These are phyloP conservation scores for Coemansia sp. DNA, from an alignment of 192 early-diverging fungal genomes.

Conservation along the genomic window DNA sequence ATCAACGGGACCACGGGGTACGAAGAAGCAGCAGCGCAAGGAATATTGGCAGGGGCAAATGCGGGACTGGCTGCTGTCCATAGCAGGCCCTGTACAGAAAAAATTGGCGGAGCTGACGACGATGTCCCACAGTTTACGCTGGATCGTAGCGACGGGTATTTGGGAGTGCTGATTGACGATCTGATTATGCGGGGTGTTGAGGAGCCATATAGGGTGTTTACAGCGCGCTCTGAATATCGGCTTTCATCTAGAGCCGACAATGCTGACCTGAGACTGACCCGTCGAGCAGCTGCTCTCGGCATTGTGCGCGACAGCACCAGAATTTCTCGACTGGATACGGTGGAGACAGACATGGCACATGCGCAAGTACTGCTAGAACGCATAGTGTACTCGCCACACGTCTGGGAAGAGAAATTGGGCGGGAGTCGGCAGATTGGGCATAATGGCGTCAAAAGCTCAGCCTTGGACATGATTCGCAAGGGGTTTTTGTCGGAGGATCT, in stretches of 20 bases:
- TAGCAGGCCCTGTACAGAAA: background rate
- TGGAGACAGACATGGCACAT: constrained; percentile 50
- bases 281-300: constrained; percentile 61
- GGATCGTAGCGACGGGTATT: constrained; percentile 74
- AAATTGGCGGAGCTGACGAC: background rate
- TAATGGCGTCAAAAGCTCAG: constrained; percentile 44
- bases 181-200: constrained; percentile 77
- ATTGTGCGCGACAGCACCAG: constrained; percentile 51
- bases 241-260: constrained; percentile 73
- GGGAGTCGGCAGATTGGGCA: constrained; percentile 24
- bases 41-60: constrained; percentile 75
- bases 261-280: constrained; percentile 72
- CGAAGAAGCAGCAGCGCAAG: constrained; percentile 80
- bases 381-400: constrained; percentile 55
- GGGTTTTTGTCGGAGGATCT: constrained; percentile 45
- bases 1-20: constrained; percentile 89
- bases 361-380: constrained; percentile 55
- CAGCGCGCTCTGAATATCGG: constrained; percentile 80
- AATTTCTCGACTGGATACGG: constrained; percentile 36
- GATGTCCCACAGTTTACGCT: constrained; percentile 58
- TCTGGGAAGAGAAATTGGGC: constrained; percentile 52
- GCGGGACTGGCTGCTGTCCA: constrained; percentile 62
- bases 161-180: constrained; percentile 81
- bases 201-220: constrained; percentile 81
- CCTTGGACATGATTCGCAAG: constrained; percentile 54